These are phyloP conservation scores for Globisporangium rhizosaccharum DNA, from an alignment of 352 stramenopile genomes.

Conservation along the genomic window DNA sequence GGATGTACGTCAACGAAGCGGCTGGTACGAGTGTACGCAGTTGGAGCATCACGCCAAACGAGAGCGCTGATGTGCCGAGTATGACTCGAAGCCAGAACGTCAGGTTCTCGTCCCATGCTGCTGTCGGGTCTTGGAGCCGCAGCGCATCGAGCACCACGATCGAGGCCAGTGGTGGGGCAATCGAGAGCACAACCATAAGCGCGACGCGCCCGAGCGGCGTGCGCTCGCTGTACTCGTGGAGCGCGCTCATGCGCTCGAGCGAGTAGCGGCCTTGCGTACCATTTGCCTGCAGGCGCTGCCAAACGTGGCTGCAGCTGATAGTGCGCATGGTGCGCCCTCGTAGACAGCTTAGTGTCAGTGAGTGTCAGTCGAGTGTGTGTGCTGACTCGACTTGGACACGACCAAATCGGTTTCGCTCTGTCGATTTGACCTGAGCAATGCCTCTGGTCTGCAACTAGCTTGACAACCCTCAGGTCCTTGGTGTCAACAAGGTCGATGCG, in stretches of 20 bases:
- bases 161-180: conserved; percentile 7
- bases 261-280: conserved; percentile 16
- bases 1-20: background rate
- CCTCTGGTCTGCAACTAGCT: too few species aligned
- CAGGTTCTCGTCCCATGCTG: conserved; percentile 1
- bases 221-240: conserved; percentile 15
- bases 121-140: conserved; percentile 9
- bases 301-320: background rate
- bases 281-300: background rate
- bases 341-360: too few species aligned
- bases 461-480: too few species aligned
- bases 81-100: conserved; percentile 3
- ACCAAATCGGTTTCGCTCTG: too few species aligned
- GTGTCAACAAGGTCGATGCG: too few species aligned
- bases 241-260: conserved; percentile 17
- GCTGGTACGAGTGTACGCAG: background rate
- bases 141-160: conserved; percentile 9
- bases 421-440: too few species aligned
- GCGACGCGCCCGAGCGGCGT: conserved; percentile 4
- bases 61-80: background rate
- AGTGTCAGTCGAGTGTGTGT: background rate
- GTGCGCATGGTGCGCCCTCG: background rate
- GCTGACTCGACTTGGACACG: background rate
- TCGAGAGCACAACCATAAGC: conserved; percentile 1
- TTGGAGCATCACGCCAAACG: conserved; percentile 3